Base-by-base conservation (phyloP, 768 basidiomycete genomes). In the Lanmaoa rubissima region DNA sequence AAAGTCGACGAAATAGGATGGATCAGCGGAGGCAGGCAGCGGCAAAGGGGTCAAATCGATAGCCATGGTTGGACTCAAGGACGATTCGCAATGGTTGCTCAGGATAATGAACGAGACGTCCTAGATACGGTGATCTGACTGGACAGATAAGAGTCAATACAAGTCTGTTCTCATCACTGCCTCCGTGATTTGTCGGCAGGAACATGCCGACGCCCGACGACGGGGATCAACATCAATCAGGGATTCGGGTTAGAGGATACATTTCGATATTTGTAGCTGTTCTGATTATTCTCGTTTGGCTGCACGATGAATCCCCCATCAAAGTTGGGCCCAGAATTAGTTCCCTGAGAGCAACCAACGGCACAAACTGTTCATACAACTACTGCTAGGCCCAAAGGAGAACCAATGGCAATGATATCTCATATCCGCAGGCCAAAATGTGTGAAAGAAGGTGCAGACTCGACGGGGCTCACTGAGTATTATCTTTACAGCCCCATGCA, bases 1-100 rank as follows among this genome's bases (percentile, higher is more conserved):
- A 71, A 94, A 92, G 55, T 84, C 75, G 38, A 72, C 64, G 68
- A 94, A 87, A 70, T 82, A 82, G 39, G 80, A 73, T 6, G 84
- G 68, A 67, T 93, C 85, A 12, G 87, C 88, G 32, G 85, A 82
- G n/a, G 82, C 71, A 17, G 93, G 90, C 3, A 91, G 76, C 8
- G 90, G 82, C 7, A 94, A 74, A 51, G 90, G 82, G 26, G 73
- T 50, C 24, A 88, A 72, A 74, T 87, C 77, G 63, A 92, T 85
- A 47, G 85, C 77, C 90, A 91, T 92, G 32, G 55, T 55, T 57
- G 48, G 17, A 11, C 19, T 47, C 12, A 17, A 34, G 45, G 32
- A 48, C 10, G 48, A 39, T 11, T 40, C 52, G 21, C 38, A 34
- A 35, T 17, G 36, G 16, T n/a, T 14, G 26, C 24, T 1, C 45